Evolutionary conservation across 768 basidiomycete species (phyloP).

Genomic region (Lactarius hatsudake): DNA sequence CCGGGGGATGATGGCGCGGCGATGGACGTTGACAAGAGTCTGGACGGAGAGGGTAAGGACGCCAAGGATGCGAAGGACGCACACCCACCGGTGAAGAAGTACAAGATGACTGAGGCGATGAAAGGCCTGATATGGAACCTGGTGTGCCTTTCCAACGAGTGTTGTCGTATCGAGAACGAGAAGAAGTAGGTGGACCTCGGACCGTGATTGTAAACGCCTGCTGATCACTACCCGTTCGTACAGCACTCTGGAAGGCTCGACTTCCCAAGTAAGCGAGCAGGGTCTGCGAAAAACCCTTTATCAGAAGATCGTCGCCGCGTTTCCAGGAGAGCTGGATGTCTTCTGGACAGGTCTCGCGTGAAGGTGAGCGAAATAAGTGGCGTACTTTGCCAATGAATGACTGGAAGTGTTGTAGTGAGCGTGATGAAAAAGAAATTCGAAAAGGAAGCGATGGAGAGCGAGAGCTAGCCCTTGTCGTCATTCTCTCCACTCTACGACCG

Average conservation of each 20-base stretch:
- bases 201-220: background rate
- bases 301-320: constrained; percentile 81
- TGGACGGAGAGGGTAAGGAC: constrained; percentile 36
- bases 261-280: constrained; percentile 75
- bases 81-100: constrained; percentile 74
- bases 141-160: constrained; percentile 79
- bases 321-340: constrained; percentile 84
- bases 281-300: constrained; percentile 77
- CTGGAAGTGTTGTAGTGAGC: constrained; percentile 52
- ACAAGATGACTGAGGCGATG: constrained; percentile 77
- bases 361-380: constrained; percentile 52
- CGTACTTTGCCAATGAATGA: background rate
- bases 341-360: constrained; percentile 81
- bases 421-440: constrained; percentile 82
- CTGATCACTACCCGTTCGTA: background rate
- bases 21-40: constrained; percentile 31
- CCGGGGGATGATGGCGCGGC: constrained; percentile 29
- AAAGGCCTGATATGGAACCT: constrained; percentile 77
- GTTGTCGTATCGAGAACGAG: constrained; percentile 66
- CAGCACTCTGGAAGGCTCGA: constrained; percentile 59
- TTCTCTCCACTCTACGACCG: background rate
- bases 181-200: constrained; percentile 46
- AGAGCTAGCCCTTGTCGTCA: constrained; percentile 29
- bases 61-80: constrained; percentile 36
- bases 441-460: constrained; percentile 65